These are phyloP conservation scores for Fusarium sp. DNA, from an alignment of 2,329 filamentous ascomycete genomes.

Conservation along the genomic window DNA sequence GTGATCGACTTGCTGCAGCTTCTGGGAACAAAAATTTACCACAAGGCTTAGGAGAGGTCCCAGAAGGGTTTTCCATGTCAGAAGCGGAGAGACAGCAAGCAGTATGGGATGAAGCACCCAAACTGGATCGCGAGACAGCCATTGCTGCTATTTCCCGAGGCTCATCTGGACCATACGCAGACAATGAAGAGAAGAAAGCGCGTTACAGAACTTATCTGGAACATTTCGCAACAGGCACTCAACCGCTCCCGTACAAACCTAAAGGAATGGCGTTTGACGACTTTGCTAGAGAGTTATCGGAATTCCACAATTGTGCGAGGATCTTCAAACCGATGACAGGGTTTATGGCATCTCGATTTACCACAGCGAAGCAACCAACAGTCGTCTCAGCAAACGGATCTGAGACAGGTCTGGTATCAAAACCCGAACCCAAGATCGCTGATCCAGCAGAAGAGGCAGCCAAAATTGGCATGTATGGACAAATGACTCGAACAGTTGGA, in stretches of 20 bases:
- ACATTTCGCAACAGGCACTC: constrained; percentile 66
- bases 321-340: constrained; percentile 94
- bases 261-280: constrained; percentile 70
- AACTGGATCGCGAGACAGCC: constrained; percentile 74
- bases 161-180: constrained; percentile 79
- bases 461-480: constrained; percentile 90
- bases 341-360: constrained; percentile 94
- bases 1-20: constrained; percentile 79
- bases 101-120: constrained; percentile 70
- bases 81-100: constrained; percentile 72
- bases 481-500: constrained; percentile 79
- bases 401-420: constrained; percentile 46
- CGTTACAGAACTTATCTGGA: constrained; percentile 88
- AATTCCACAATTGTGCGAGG: constrained; percentile 75
- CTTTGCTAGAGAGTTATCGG: constrained; percentile 81
- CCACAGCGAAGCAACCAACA: constrained; percentile 69
- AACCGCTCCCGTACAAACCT: constrained; percentile 64
- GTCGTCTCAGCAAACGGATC: constrained; percentile 40
- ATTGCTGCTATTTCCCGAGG: constrained; percentile 76
- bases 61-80: constrained; percentile 71
- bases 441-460: constrained; percentile 90
- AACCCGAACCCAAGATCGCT: constrained; percentile 51
- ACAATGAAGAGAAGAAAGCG: constrained; percentile 81
- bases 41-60: constrained; percentile 79
- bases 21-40: constrained; percentile 84